phyloP scores from a whole-genome alignment of 192 early-diverging fungal species.

The Coemansia sp. region DNA sequence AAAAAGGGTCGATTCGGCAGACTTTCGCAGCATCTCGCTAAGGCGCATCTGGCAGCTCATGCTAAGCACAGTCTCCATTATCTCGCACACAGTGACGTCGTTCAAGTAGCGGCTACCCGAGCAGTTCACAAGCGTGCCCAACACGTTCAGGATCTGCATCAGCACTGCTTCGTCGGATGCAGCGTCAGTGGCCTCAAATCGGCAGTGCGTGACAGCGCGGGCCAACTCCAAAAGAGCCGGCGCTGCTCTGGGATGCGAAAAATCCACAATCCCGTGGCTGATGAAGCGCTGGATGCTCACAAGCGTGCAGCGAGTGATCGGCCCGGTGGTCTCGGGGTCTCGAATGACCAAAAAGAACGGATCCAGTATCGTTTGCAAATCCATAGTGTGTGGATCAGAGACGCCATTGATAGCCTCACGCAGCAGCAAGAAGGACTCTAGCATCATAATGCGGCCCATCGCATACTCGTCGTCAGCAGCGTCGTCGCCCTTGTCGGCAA shows the following conservation, averaged over 20 bases:
- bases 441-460: conserved; percentile 29
- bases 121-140: conserved; percentile 74
- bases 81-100: conserved; percentile 93
- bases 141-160: conserved; percentile 79
- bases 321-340: conserved; percentile 90
- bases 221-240: conserved; percentile 50
- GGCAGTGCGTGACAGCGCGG: conserved; percentile 88
- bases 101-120: conserved; percentile 66
- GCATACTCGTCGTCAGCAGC: conserved; percentile 25
- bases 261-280: conserved; percentile 69
- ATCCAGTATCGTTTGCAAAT: conserved; percentile 70
- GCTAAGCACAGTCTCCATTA: conserved; percentile 95
- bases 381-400: conserved; percentile 60
- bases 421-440: conserved; percentile 43
- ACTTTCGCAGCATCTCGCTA: conserved; percentile 59
- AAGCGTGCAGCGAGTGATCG: conserved; percentile 90
- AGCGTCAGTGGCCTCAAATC: conserved; percentile 92
- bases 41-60: conserved; percentile 95
- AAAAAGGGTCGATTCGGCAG: conserved; percentile 52
- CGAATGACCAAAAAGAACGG: conserved; percentile 93
- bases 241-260: conserved; percentile 20
- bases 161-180: conserved; percentile 95
- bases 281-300: conserved; percentile 88
- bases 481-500: conserved; percentile 35
- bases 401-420: conserved; percentile 45